Evolutionary conservation across 495 filamentous ascomycete species (phyloP), one percentile per base, ranked within the genome.

Genomic region (Neurospora sp.): DNA sequence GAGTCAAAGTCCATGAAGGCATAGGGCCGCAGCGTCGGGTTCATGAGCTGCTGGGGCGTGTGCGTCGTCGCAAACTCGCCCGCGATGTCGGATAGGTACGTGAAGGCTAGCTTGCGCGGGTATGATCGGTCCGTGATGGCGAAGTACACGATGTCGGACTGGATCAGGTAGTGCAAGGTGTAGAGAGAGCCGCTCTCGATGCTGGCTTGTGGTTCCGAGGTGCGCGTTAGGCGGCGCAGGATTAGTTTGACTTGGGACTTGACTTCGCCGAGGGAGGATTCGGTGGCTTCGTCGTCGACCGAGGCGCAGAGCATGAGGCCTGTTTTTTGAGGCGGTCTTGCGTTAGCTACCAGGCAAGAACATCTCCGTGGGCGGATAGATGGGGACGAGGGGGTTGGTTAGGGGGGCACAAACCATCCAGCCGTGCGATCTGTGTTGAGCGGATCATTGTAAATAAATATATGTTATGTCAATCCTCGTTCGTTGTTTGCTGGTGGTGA

Each of bases 1-100:
- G 93, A 97, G 81, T 99, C 96, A 82, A 99, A 99, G 77, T 96
- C 93, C 81, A 97, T 92, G 80, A 97, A 98, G 71, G 94, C 94
- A 84, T 97, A 99, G 8, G 96, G 96, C 18, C 95, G 92, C 68
- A 94, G 88, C 37, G 84, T 85, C 1, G 93, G 88, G 12, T 88
- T 88, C 79, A 91, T 87, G 76, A 96, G 89, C 83, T 96, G 91
- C 35, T 85, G 78, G 35, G 87, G 72, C 40, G 88, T 85, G 86
- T 99, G 96, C 59, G 91, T 93, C 71, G 90, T 96, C 74, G 90
- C 89, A 87, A 99, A 99, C 84, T 99, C 96, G 77, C 89, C 87
- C 68, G 90, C 87, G 69, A 98, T 88, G 85, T 99, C 96, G 70
- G 91, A 90, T 42, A 99, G 94, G 88, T 98, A 99, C 70, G 96